Base-by-base conservation (phyloP, 768 basidiomycete species). In the Rhizopogon salebrosus region DNA sequence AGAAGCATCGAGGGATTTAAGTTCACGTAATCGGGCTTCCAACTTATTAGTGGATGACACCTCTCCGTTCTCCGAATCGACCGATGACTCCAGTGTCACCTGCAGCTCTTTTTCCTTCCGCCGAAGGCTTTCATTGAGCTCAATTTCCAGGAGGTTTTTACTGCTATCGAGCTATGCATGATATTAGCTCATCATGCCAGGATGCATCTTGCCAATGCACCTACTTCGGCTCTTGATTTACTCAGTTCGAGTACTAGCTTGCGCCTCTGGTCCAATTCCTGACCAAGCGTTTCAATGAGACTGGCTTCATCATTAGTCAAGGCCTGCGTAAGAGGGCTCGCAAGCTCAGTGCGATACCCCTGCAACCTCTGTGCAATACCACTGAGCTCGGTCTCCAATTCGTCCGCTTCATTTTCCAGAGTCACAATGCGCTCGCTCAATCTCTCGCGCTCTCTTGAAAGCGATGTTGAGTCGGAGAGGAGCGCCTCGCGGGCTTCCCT, bases 61-160 rank as follows among this genome's bases (percentile, higher is more conserved):
- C 40, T 80, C 80, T 16, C 78, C 84, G 22, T 71, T 72, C 24
- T 77, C 80, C 2, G 76, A 72, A 37, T 85, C 85, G 18, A 81
- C 87, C n/a, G 89, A 70, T 22, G 79, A 71, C 57, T 97, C 94
- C 10, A 98, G 70, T 65, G 88, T 88, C 31, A 71, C 68, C 46
- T 82, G 80, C 7, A 98, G 64, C 58, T 95, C 95, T 46, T 92
- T 87, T 40, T 83, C 78, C 23, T 87, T 79, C 7, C 95, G 81
- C 20, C 84, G 79, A 13, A 98, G 76, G 59, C 85, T 85, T 67
- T 99, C 97, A 57, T 89, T 92, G 42, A 98, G 76, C 66, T 98
- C 95, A 50, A 97, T 95, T 64, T 97, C 93, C 26, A 97, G 70
- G 4, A 85, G 70, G 62, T 87, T 90, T 71, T 91, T 93, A 57